phyloP scores from a whole-genome alignment of 2,329 filamentous ascomycete genomes.

The Fonsecaea pedrosoi region DNA sequence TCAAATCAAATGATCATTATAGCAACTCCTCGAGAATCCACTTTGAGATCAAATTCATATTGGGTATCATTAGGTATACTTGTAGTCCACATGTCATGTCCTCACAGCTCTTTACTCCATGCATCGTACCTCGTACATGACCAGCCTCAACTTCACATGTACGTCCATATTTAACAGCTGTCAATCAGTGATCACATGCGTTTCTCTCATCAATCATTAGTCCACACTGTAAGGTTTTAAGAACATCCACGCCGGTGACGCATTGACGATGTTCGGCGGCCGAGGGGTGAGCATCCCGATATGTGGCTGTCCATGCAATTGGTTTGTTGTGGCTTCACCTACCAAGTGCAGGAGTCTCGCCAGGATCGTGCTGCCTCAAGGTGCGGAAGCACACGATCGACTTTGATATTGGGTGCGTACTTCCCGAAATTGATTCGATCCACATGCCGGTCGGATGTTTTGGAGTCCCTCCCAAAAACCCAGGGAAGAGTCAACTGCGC shows the following conservation, averaged over 20 bases:
- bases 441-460: not conserved
- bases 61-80: not conserved
- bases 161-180: not conserved
- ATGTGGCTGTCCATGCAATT: not conserved
- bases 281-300: not conserved
- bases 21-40: not conserved
- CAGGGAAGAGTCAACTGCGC: not conserved
- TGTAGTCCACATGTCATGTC: not conserved
- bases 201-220: conserved; percentile 1
- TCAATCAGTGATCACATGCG: not conserved
- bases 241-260: not conserved
- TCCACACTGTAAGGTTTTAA: not conserved
- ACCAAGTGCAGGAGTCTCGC: not conserved
- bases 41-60: not conserved
- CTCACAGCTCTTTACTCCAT: not conserved
- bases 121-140: not conserved
- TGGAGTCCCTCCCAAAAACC: not conserved
- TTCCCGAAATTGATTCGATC: not conserved
- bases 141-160: not conserved
- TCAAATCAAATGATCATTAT: not conserved
- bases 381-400: not conserved
- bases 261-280: not conserved
- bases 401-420: not conserved
- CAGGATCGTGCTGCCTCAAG: not conserved
- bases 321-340: not conserved